Conservation (phyloP, 2,329 filamentous ascomycete genomes). For the Cephalotrichum gorgonifer region DNA sequence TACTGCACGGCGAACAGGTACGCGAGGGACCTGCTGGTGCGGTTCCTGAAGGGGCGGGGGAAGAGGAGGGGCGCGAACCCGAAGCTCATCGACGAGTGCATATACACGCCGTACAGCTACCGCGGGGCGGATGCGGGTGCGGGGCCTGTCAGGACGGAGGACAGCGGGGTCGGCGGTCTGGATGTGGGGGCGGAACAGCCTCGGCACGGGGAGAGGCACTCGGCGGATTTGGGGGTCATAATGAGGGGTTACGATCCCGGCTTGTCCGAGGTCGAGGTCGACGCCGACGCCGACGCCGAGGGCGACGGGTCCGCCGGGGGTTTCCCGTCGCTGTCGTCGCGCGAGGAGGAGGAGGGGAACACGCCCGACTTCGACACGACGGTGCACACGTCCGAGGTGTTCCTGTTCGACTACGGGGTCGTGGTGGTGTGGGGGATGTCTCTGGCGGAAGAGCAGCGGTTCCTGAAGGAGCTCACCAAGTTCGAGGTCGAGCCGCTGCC, state of each 20-base stretch:
- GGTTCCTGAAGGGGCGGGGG: conserved; percentile 76
- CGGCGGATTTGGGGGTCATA: conserved; percentile 56
- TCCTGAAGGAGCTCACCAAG: conserved; percentile 86
- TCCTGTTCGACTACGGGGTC: conserved; percentile 94
- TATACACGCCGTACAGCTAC: conserved; percentile 91
- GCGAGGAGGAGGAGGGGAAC: conserved; percentile 20
- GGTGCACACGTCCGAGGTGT: conserved; percentile 87
- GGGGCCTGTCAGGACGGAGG: too few relatives aligned
- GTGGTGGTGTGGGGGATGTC: conserved; percentile 99
- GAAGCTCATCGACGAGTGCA: conserved; percentile 93
- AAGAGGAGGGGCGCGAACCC: conserved; percentile 72
- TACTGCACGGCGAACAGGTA: conserved; percentile 94
- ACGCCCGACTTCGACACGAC: conserved; percentile 72
- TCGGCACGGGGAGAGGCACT: conserved; percentile 57
- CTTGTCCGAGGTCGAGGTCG: conserved; percentile 14
- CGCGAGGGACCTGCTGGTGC: conserved; percentile 79
- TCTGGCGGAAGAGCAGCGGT: conserved; percentile 75
- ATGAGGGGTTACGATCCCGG: conserved; percentile 13
- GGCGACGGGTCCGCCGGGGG: conserved; percentile 18
- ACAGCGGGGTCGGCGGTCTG: conserved; percentile 13
- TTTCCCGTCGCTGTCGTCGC: background rate
- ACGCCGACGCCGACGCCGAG: conserved; percentile 22
- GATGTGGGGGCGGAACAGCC: background rate
- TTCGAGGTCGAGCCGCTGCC: conserved; percentile 88
- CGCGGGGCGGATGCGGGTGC: conserved; percentile 30